Evolutionary conservation across 768 basidiomycete genomes (phyloP).

Genomic region (Coprinopsis cinerea): DNA sequence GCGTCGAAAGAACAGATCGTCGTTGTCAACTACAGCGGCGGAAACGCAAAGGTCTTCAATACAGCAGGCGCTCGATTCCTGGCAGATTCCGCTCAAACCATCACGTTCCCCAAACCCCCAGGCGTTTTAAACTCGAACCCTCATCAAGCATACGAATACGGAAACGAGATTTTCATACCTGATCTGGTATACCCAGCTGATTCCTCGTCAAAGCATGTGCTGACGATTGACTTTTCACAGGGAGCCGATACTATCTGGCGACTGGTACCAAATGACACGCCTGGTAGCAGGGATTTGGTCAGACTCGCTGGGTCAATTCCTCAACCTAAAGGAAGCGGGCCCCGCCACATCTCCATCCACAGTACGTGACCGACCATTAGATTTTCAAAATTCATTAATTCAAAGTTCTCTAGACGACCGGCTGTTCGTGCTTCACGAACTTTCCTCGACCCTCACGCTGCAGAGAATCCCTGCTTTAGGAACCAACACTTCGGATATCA

Average conservation of each 20-base stretch:
- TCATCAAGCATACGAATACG: conserved; percentile 57
- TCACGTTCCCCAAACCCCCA: conserved; percentile 46
- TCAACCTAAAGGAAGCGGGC: conserved; percentile 18
- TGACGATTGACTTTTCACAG: conserved; percentile 25
- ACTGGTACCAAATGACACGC: conserved; percentile 32
- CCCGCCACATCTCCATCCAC: conserved; percentile 35
- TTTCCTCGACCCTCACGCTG: conserved; percentile 50
- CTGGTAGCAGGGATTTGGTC: conserved; percentile 6
- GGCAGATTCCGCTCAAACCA: conserved; percentile 9
- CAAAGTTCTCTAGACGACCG: conserved; percentile 32
- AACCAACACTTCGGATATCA: conserved; percentile 43
- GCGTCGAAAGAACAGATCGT: conserved; percentile 50
- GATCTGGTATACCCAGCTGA: conserved; percentile 44
- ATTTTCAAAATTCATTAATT: neutral
- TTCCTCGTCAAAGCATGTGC: neutral
- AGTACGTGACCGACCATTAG: conserved; percentile 16
- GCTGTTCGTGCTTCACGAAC: conserved; percentile 50
- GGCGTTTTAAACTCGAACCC: conserved; percentile 54
- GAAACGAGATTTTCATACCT: conserved; percentile 53
- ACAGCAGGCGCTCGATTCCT: conserved; percentile 25
- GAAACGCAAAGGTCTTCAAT: conserved; percentile 49
- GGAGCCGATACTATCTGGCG: conserved; percentile 70
- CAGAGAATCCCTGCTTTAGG: conserved; percentile 50
- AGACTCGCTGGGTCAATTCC: neutral
- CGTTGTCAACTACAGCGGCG: conserved; percentile 51